Conservation (phyloP, 768 basidiomycete genomes). For the Gautieria morchelliformis region DNA sequence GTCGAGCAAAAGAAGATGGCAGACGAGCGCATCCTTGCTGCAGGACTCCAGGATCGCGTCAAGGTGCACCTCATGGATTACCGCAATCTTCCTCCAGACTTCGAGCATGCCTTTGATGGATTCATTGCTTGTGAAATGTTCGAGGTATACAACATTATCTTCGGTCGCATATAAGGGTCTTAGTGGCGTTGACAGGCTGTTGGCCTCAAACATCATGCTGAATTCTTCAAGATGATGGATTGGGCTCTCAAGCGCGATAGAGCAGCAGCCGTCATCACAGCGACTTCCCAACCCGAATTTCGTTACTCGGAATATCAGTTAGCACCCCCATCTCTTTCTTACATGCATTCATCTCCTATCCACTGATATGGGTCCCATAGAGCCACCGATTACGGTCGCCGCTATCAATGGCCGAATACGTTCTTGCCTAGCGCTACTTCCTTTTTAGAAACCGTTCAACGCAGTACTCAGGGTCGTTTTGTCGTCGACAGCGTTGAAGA, state of each 20-base stretch:
- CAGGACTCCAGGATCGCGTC: slow-evolving; percentile 39
- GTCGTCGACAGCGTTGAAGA: neutral
- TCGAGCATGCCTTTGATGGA: slow-evolving; percentile 56
- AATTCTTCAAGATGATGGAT: slow-evolving; percentile 56
- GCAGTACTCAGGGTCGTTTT: neutral
- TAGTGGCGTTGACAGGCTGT: slow-evolving; percentile 27
- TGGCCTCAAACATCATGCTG: slow-evolving; percentile 51
- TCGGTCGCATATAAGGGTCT: neutral
- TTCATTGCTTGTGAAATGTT: slow-evolving; percentile 73
- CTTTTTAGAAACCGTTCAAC: neutral
- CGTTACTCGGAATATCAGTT: slow-evolving; percentile 17
- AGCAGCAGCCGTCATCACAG: slow-evolving; percentile 61
- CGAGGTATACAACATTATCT: slow-evolving; percentile 26
- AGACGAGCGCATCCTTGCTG: slow-evolving; percentile 39
- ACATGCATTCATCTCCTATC: neutral
- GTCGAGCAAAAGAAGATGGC: slow-evolving; percentile 53
- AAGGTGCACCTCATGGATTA: slow-evolving; percentile 69
- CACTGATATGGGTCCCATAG: neutral
- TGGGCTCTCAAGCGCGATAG: slow-evolving; percentile 51
- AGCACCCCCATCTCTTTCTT: neutral
- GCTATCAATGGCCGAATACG: neutral
- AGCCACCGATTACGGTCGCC: neutral
- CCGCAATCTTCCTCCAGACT: slow-evolving; percentile 49
- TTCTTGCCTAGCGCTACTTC: neutral
- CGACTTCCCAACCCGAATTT: slow-evolving; percentile 66